Evolutionary conservation across 2,329 filamentous ascomycete species (phyloP), one percentile per base, ranked within the genome.

Genomic region (Fusarium longipes): DNA sequence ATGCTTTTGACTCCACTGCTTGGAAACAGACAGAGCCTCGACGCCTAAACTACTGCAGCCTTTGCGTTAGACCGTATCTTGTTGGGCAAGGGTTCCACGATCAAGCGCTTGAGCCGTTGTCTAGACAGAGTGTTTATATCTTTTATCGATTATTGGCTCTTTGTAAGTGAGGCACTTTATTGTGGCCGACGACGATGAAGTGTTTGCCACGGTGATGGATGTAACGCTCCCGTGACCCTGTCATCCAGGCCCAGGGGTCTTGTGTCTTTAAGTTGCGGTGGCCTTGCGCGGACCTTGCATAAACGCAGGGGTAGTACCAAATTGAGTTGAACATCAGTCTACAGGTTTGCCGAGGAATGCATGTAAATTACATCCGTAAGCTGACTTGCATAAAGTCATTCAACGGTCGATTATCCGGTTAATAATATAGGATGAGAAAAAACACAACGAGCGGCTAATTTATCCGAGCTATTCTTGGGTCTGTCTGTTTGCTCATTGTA

Each of bases 241-340:
- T 62, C 60, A 48, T 64, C 24, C 24, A 54, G 44, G 48, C 30
- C n/a, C 64, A 67, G 45, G 64, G 59, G 60, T 51, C 39, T 42
- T 56, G 45, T 40, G 18, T 39, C 35, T 54, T 61, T 61, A 22
- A 30, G 47, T 65, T 57, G 54, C 45, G 40, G 45, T 49, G 32
- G 22, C n/a, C 40, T 29, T 61, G 59, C 27, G 40, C 42, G 55
- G 60, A 56, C 59, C 60, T 65, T 65, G 60, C 65, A 68, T 68
- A 50, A 68, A 44, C 39, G 53, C 65, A 67, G 57, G 62, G 62
- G 44, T 27, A 52, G 54, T 45, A 49, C 45, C 22, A 49, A 65
- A 71, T 66, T 56, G 63, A 67, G 64, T 66, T 67, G 59, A 44
- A 56, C 59, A 62, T 42, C 48, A 42, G 39, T 45, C 29, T 43